Conservation (phyloP, 2,329 filamentous ascomycete species). For the Allantophomopsis lycopodina region DNA sequence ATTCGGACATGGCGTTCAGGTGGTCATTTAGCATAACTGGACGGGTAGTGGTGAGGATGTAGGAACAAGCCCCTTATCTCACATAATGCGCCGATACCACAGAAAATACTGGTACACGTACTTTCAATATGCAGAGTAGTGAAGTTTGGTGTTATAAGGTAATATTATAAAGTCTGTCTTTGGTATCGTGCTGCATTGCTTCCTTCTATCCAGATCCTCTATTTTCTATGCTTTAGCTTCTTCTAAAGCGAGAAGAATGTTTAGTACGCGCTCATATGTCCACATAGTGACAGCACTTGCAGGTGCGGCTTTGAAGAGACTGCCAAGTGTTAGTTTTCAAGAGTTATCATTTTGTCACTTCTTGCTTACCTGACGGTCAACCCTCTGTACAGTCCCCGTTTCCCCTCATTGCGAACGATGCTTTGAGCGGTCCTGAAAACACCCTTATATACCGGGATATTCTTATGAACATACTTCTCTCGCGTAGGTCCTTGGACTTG, state of each 20-base stretch:
- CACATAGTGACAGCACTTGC: slow-evolving; percentile 65
- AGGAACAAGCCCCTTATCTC: too few species aligned
- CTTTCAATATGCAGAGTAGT: too few species aligned
- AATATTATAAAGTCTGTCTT: too few species aligned
- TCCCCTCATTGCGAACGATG: slow-evolving; percentile 62
- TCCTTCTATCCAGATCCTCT: too few species aligned
- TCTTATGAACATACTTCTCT: slow-evolving; percentile 63
- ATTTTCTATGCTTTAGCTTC: background rate
- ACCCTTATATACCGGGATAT: slow-evolving; percentile 71
- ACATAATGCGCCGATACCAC: too few species aligned
- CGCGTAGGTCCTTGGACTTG: slow-evolving; percentile 91
- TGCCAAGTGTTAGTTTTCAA: slow-evolving; percentile 6
- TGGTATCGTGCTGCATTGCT: too few species aligned
- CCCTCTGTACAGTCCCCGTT: slow-evolving; percentile 74
- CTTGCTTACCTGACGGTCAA: slow-evolving; percentile 50
- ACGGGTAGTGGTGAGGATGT: too few species aligned
- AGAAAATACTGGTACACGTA: too few species aligned
- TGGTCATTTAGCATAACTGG: too few species aligned
- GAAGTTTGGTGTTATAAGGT: too few species aligned
- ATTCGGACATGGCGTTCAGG: too few species aligned
- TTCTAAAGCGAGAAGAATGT: slow-evolving; percentile 12
- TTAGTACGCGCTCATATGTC: slow-evolving; percentile 54
- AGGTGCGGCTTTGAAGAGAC: slow-evolving; percentile 83
- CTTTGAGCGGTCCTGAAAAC: slow-evolving; percentile 50
- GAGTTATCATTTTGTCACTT: too few species aligned